Conservation (phyloP, 75 land plant species). For the Larix kaempferi region DNA sequence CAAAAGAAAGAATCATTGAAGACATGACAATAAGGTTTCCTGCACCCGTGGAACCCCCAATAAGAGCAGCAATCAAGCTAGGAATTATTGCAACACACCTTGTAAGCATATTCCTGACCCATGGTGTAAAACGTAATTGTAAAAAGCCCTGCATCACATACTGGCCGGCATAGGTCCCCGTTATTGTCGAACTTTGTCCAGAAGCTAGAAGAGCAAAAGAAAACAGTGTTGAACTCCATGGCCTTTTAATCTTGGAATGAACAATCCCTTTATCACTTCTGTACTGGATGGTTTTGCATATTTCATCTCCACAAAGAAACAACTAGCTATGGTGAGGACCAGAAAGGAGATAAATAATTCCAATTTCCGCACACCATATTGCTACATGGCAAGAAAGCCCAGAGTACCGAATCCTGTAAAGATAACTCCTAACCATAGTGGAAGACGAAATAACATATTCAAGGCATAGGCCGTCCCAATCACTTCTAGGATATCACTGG, state of each 20-base stretch:
- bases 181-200: constrained; percentile 95
- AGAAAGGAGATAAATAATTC: constrained; percentile 22
- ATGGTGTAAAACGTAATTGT: constrained; percentile 31
- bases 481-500: constrained; percentile 48
- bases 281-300: constrained; percentile 17
- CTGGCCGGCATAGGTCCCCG: constrained; percentile 96
- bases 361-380: constrained; percentile 23
- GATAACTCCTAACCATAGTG: constrained; percentile 38
- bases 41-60: constrained; percentile 39
- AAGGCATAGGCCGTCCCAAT: constrained; percentile 41
- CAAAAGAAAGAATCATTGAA: constrained; percentile 40
- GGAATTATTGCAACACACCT: constrained; percentile 38
- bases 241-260: constrained; percentile 14
- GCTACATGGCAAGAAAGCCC: constrained; percentile 20
- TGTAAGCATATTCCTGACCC: constrained; percentile 37
- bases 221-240: constrained; percentile 53
- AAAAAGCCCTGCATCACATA: constrained; percentile 77
- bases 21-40: constrained; percentile 27
- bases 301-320: constrained; percentile 23
- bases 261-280: constrained; percentile 15
- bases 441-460: constrained; percentile 31
- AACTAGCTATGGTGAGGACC: constrained; percentile 23
- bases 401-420: constrained; percentile 30
- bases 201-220: constrained; percentile 79
- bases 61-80: constrained; percentile 37